Conservation (phyloP, 805 yeast species). For the Hanseniaspora thailandica region DNA sequence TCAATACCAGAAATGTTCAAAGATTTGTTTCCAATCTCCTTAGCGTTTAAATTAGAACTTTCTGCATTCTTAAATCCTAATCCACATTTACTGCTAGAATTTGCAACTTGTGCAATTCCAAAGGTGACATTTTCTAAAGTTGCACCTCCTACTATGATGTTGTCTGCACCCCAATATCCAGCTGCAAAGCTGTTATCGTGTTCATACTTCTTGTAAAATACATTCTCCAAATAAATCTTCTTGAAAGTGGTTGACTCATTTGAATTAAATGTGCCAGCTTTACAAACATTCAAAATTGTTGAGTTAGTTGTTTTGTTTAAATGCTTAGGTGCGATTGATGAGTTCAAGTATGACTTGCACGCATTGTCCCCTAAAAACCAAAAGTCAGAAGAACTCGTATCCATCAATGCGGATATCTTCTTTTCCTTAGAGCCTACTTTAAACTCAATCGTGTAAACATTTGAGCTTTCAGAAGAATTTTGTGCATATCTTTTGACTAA, state of each 20-base stretch:
- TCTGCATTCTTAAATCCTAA: neutral
- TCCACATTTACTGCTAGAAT: neutral
- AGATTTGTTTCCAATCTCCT: neutral
- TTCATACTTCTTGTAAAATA: neutral
- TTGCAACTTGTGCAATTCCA: neutral
- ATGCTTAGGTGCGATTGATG: neutral
- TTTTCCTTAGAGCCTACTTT: constrained; percentile 26
- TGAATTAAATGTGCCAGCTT: neutral
- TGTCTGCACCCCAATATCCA: neutral
- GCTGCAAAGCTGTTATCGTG: neutral
- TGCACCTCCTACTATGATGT: neutral
- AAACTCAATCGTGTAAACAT: neutral
- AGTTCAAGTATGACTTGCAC: neutral
- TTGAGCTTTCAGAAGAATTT: neutral
- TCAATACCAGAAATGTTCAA: neutral
- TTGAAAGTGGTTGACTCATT: neutral
- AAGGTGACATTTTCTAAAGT: neutral
- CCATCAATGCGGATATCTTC: constrained; percentile 44
- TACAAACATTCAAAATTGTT: neutral
- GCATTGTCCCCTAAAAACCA: neutral
- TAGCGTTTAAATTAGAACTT: neutral
- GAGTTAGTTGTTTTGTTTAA: neutral
- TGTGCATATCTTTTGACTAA: neutral
- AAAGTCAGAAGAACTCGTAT: constrained; percentile 46
- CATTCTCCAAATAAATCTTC: neutral